Evolutionary conservation across 345 rosid species (phyloP).

Genomic region (Linum usitatissimum): DNA sequence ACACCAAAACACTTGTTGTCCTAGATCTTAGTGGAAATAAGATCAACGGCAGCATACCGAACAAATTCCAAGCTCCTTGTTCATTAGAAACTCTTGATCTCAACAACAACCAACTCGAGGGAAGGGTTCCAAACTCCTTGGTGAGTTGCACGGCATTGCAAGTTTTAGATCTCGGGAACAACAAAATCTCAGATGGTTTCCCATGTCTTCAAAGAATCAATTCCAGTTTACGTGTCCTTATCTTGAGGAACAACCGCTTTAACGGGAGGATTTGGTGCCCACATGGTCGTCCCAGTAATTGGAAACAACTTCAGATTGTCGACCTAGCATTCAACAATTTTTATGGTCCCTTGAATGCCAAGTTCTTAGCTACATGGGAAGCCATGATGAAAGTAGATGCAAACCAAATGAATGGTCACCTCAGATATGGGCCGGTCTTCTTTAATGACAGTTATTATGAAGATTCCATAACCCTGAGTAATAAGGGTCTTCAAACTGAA

Average conservation of each 20-base stretch:
- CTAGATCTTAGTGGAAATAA: constrained; percentile 18
- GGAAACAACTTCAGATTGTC: constrained; percentile 23
- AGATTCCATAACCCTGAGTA: constrained; percentile 29
- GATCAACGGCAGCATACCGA: constrained; percentile 7
- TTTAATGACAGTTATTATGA: constrained; percentile 18
- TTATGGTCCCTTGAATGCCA: constrained; percentile 12
- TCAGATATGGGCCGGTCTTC: constrained; percentile 6
- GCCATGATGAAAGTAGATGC: constrained; percentile 28
- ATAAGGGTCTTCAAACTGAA: constrained; percentile 33
- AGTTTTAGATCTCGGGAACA: constrained; percentile 1
- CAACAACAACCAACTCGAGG: constrained; percentile 24
- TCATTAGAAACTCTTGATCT: constrained; percentile 2
- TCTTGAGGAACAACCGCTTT: not conserved
- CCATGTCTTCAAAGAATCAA: not conserved
- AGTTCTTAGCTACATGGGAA: constrained; percentile 14
- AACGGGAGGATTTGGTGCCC: constrained; percentile 12
- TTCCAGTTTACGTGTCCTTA: not conserved
- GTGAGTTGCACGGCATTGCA: not conserved
- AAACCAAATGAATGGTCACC: constrained; percentile 10
- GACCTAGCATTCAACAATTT: constrained; percentile 31
- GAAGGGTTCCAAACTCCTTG: constrained; percentile 19
- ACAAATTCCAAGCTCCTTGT: not conserved
- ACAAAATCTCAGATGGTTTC: not conserved
- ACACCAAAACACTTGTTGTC: not conserved
- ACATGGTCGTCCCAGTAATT: not conserved